phyloP scores from a whole-genome alignment of 495 filamentous ascomycete genomes.

The Terfezia boudieri region DNA sequence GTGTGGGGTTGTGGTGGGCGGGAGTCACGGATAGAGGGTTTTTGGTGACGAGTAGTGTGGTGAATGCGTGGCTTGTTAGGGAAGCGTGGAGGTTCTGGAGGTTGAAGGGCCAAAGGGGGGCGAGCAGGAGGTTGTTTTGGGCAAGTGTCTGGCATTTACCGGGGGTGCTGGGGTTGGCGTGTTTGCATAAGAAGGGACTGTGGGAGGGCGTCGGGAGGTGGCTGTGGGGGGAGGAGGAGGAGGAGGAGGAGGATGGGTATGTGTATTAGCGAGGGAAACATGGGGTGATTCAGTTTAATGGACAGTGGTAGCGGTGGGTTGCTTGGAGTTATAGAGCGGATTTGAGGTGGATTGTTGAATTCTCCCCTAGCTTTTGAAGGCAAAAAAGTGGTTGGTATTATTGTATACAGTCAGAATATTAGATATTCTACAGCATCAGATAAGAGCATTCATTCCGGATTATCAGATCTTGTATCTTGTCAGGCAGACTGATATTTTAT shows the following conservation, averaged over 20 bases:
- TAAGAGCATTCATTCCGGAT: too few species aligned
- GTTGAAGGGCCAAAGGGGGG: conserved; percentile 53
- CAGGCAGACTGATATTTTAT: too few species aligned
- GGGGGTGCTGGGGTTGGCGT: conserved; percentile 69
- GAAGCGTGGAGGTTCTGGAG: conserved; percentile 70
- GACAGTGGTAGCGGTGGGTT: too few species aligned
- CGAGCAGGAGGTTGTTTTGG: conserved; percentile 78
- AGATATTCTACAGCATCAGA: too few species aligned
- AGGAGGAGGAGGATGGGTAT: conserved; percentile 15
- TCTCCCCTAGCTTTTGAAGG: too few species aligned
- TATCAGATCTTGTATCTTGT: too few species aligned
- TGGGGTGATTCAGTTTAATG: too few species aligned
- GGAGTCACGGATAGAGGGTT: conserved; percentile 81
- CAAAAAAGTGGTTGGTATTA: too few species aligned
- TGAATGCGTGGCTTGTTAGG: conserved; percentile 68
- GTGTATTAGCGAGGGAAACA: not conserved
- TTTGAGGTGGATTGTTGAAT: too few species aligned
- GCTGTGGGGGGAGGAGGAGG: conserved; percentile 23
- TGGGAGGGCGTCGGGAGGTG: conserved; percentile 59
- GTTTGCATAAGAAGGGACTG: conserved; percentile 84
- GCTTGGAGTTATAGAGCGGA: too few species aligned
- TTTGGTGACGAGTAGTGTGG: conserved; percentile 50
- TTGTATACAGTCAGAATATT: too few species aligned
- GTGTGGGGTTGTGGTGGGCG: conserved; percentile 52
- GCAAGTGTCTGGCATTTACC: conserved; percentile 94